Evolutionary conservation across 352 stramenopile genomes (phyloP).

Genomic region (Phytophthora agathidicida): DNA sequence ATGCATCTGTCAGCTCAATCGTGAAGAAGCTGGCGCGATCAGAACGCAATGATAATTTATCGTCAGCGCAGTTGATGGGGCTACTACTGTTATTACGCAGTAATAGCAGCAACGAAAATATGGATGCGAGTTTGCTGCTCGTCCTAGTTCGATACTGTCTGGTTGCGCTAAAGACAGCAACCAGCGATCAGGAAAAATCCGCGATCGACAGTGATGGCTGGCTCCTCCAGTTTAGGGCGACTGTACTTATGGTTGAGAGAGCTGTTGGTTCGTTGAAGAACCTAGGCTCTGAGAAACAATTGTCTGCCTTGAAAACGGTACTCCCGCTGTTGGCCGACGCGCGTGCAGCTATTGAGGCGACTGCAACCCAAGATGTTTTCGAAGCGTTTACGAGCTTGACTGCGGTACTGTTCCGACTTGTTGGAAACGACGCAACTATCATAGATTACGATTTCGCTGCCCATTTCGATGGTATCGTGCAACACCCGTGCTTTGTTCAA

Average conservation of each 20-base stretch:
- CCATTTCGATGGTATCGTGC: slow-evolving; percentile 40
- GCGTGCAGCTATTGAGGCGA: slow-evolving; percentile 28
- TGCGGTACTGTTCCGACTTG: slow-evolving; percentile 38
- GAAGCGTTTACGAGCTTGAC: slow-evolving; percentile 43
- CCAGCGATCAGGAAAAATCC: not conserved
- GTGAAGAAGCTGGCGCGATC: slow-evolving; percentile 35
- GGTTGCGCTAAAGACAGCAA: slow-evolving; percentile 13
- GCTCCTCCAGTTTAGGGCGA: slow-evolving; percentile 10
- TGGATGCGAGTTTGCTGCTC: slow-evolving; percentile 13
- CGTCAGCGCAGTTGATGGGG: slow-evolving; percentile 42
- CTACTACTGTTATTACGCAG: slow-evolving; percentile 45
- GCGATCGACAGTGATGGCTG: not conserved
- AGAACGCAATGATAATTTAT: slow-evolving; percentile 26
- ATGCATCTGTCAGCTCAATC: slow-evolving; percentile 5
- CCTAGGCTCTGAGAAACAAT: slow-evolving; percentile 15
- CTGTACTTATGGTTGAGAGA: slow-evolving; percentile 25
- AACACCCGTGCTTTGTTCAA: slow-evolving; percentile 33
- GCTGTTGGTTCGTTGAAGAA: slow-evolving; percentile 13
- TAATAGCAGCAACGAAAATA: not conserved
- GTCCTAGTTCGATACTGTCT: slow-evolving; percentile 31
- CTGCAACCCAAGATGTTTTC: slow-evolving; percentile 15
- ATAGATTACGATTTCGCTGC: slow-evolving; percentile 45
- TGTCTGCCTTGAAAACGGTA: slow-evolving; percentile 19
- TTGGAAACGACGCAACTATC: slow-evolving; percentile 13
- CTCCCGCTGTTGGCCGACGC: slow-evolving; percentile 28